Evolutionary conservation across 768 basidiomycete species (phyloP).

Genomic region (Pleurotus pulmonarius): DNA sequence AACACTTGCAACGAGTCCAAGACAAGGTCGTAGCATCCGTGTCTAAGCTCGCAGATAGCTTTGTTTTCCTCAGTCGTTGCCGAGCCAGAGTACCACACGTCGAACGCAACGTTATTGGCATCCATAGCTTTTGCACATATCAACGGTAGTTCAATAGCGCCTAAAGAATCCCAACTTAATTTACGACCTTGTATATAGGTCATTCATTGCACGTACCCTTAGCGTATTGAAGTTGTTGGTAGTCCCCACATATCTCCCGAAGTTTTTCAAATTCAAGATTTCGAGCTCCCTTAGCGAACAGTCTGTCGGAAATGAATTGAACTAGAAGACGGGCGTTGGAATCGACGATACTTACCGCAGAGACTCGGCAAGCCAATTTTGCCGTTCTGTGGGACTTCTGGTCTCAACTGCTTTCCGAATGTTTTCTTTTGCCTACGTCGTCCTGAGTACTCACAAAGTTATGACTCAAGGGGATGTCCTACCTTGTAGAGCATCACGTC

Average conservation of each 20-base stretch:
- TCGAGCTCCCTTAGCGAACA: constrained; percentile 86
- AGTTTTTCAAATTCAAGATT: constrained; percentile 83
- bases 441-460: constrained; percentile 4
- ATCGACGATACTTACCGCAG: constrained; percentile 53
- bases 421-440: constrained; percentile 81
- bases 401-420: constrained; percentile 87
- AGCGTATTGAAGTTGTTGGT: constrained; percentile 78
- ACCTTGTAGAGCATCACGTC: constrained; percentile 98
- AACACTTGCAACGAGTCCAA: constrained; percentile 79
- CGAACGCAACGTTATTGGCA: constrained; percentile 66
- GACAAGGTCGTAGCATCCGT: constrained; percentile 78
- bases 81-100: constrained; percentile 70
- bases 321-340: background rate
- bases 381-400: constrained; percentile 66
- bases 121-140: constrained; percentile 80
- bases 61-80: constrained; percentile 55
- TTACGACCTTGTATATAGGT: background rate
- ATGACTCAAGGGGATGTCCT: constrained; percentile 12
- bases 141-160: constrained; percentile 82
- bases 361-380: constrained; percentile 82
- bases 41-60: constrained; percentile 55
- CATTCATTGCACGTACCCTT: constrained; percentile 46
- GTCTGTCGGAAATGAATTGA: constrained; percentile 34
- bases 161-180: constrained; percentile 29
- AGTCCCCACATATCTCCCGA: constrained; percentile 85